Evolutionary conservation across 257 asterid species (phyloP).

Genomic region (Solanum dulcamara): DNA sequence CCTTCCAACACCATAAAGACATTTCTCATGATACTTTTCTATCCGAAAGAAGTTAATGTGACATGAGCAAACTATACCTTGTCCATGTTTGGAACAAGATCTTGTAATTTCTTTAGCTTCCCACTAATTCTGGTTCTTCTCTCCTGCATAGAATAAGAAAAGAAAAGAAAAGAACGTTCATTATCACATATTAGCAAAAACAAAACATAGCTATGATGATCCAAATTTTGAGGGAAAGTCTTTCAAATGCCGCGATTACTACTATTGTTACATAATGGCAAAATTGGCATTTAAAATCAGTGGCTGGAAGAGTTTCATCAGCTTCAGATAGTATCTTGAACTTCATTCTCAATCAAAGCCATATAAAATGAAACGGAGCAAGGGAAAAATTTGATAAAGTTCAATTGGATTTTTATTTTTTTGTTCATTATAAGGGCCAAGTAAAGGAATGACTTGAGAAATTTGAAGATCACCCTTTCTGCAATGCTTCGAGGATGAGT

Average conservation of each 20-base stretch:
- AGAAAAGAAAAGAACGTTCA: neutral
- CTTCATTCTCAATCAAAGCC: neutral
- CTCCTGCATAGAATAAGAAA: constrained; percentile 28
- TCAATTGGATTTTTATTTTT: neutral
- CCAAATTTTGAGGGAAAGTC: neutral
- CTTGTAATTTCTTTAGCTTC: constrained; percentile 74
- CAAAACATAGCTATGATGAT: neutral
- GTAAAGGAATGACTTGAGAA: neutral
- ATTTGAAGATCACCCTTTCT: constrained; percentile 41
- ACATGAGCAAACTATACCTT: constrained; percentile 33
- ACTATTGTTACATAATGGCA: neutral
- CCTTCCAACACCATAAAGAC: neutral
- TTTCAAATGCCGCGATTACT: neutral
- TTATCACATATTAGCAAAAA: neutral
- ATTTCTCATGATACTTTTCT: neutral
- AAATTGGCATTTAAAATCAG: neutral
- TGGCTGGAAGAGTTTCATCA: neutral
- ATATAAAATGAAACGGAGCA: neutral
- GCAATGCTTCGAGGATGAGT: constrained; percentile 98
- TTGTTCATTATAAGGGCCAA: neutral
- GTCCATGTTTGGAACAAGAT: constrained; percentile 97
- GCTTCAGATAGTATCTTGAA: neutral
- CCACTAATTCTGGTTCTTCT: constrained; percentile 92
- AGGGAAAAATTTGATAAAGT: neutral
- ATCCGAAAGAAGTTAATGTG: neutral